A percentile compares a stretch with the other conserved stretches of the same genome.
phyloP scores from a whole-genome alignment of 2,329 filamentous ascomycete species.

The Pyrenochaeta sp. region DNA sequence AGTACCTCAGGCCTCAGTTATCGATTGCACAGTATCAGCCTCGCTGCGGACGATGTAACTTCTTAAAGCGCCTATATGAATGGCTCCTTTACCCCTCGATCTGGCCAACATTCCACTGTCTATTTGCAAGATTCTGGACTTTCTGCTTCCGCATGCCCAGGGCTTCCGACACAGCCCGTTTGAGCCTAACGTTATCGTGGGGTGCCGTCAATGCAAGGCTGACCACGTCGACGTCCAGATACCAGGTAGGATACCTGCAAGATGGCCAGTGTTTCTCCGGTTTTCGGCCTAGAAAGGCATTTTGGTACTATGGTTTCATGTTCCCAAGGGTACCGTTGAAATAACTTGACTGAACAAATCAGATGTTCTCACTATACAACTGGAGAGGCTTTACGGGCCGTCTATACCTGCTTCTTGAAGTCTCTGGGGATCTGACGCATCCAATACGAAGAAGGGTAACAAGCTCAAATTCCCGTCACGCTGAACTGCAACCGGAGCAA shows the following conservation, averaged over 20 bases:
- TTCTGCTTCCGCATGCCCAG: background rate
- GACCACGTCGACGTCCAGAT: background rate
- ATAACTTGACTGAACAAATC: background rate
- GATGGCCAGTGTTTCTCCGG: background rate
- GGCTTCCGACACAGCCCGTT: conserved; percentile 18
- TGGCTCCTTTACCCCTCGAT: background rate
- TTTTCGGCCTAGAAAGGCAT: background rate
- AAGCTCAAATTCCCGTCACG: background rate
- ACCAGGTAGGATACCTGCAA: background rate
- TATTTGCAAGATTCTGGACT: conserved; percentile 8
- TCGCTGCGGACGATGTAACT: background rate
- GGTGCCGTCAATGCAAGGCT: conserved; percentile 15
- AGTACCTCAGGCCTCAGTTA: background rate
- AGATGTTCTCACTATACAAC: background rate
- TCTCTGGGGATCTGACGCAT: background rate
- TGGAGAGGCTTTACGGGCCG: background rate
- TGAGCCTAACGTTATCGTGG: conserved; percentile 9
- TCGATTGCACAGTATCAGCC: background rate
- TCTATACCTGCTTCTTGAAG: background rate
- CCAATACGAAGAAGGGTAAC: background rate
- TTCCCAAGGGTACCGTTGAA: background rate
- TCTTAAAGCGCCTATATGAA: background rate
- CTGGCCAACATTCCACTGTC: background rate
- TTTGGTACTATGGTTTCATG: background rate
- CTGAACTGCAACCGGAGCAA: background rate